A percentile compares a stretch with the other conserved stretches of the same genome.
Evolutionary conservation across 2,329 filamentous ascomycete genomes (phyloP).

Genomic region (Tolypocladium inflatum): DNA sequence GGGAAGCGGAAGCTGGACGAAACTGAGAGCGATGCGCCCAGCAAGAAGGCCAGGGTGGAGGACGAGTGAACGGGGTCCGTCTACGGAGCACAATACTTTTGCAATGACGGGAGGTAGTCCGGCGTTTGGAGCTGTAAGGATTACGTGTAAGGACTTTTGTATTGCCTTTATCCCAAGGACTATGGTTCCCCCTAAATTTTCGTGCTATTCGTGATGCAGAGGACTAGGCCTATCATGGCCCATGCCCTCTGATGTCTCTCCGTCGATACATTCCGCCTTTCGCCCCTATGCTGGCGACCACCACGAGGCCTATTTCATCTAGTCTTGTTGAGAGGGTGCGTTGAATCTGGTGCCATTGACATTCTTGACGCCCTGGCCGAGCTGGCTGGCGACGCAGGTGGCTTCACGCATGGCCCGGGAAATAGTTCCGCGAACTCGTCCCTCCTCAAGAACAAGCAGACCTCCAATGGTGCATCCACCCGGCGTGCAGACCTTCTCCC

Average conservation of each 20-base stretch:
- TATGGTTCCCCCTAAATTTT: neutral
- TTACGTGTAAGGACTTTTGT: neutral
- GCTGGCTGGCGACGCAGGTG: conserved; percentile 57
- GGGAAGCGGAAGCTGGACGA: conserved; percentile 38
- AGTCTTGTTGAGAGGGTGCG: neutral
- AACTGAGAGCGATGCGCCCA: conserved; percentile 15
- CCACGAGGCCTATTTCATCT: neutral
- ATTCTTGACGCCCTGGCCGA: conserved; percentile 32
- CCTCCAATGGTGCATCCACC: conserved; percentile 73
- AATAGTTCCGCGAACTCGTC: conserved; percentile 55
- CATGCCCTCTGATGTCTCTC: neutral
- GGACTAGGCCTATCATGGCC: neutral
- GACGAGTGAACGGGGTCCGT: conserved; percentile 11
- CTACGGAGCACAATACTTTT: neutral
- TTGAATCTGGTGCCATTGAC: conserved; percentile 23
- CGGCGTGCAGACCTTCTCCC: conserved; percentile 69
- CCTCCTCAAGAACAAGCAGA: conserved; percentile 64
- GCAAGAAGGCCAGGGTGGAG: conserved; percentile 37
- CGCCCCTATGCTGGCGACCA: neutral
- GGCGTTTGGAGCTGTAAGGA: neutral
- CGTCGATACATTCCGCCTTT: neutral
- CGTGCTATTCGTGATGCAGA: neutral
- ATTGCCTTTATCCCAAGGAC: neutral
- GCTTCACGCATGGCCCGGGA: conserved; percentile 62
- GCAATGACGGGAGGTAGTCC: neutral